Evolutionary conservation across 768 basidiomycete species (phyloP), one percentile per base, ranked within the genome.

Genomic region (Russula emetica): DNA sequence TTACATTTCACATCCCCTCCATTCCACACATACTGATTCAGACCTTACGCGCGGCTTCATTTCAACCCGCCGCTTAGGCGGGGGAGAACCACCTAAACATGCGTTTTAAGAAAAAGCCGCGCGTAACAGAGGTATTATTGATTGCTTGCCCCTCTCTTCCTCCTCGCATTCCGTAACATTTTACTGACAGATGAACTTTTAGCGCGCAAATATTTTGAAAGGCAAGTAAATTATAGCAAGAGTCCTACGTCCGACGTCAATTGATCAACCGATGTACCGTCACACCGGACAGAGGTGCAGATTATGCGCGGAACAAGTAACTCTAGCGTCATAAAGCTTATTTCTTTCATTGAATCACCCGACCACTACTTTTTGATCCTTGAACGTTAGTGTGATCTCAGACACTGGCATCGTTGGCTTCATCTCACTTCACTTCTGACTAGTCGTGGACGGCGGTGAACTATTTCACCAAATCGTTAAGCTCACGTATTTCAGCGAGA

Each of bases 381-480:
- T 62, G 97, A 99, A 76, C 79, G 92, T 89, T 75, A 70, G 89
- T 81, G 14, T 16, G 24, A 34, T 38, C 22, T 34, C n/a, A 51
- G 50, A 59, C 32, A 49, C 52, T 30, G 30, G n/a, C 49, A 58
- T 24, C 26, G 6, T 36, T n/a, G 28, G 53, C 54, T 22, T 40
- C 34, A 34, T 32, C 49, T 61, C 26, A 28, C 53, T 49, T 61
- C 30, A 28, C 53, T 64, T 52, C 40, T 49, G 26, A 53, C 44
- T 66, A 96, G 92, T 98, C 52, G 91, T 98, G 94, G 91, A 90
- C 73, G 97, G 97, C 63, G 97, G 97, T 65, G 97, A 99, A 74
- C 80, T 99, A 2, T 99, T 99, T 79, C 94, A 98, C 73, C 95
- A 97, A 74, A 98, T 98, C 72, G 97, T 99, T 76, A 98, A 97